Conservation (phyloP, 2,329 filamentous ascomycete genomes). For the Calonectria honghensis region DNA sequence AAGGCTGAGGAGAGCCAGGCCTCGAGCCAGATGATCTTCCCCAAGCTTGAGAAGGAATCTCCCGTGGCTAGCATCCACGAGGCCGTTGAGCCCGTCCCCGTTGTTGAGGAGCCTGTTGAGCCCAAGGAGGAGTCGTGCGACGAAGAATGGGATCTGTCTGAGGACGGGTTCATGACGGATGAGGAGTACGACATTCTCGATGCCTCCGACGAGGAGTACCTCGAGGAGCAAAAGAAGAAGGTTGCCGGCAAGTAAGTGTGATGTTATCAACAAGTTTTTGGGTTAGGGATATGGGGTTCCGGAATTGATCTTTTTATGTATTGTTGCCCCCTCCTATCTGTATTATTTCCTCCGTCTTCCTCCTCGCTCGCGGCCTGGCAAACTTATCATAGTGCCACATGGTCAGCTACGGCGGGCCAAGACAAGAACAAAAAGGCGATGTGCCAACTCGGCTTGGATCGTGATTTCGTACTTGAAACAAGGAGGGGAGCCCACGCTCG, state of each 20-base stretch:
- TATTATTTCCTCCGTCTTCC: conserved; percentile 53
- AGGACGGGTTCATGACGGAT: conserved; percentile 91
- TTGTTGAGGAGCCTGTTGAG: conserved; percentile 70
- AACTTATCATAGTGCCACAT: conserved; percentile 31
- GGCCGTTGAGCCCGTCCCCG: conserved; percentile 72
- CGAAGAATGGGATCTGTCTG: conserved; percentile 78
- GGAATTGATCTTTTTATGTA: conserved; percentile 46
- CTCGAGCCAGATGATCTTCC: conserved; percentile 89
- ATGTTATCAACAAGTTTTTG: conserved; percentile 42
- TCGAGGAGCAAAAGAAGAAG: conserved; percentile 72
- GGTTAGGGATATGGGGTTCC: conserved; percentile 49
- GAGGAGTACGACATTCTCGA: conserved; percentile 99
- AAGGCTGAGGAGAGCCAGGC: conserved; percentile 58
- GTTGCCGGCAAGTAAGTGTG: conserved; percentile 60
- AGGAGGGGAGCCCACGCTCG: conserved; percentile 52
- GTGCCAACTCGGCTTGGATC: conserved; percentile 38
- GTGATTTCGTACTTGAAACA: conserved; percentile 42
- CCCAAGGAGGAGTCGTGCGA: conserved; percentile 67
- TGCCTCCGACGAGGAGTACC: conserved; percentile 91
- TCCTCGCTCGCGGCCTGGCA: conserved; percentile 38
- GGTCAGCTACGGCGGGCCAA: conserved; percentile 31
- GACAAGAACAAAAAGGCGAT: conserved; percentile 34
- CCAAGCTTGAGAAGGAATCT: conserved; percentile 95
- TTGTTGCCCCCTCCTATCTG: conserved; percentile 47
- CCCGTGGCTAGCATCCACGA: conserved; percentile 87